A percentile compares a stretch with the other conserved stretches of the same genome.
phyloP scores from a whole-genome alignment of 305 asterid species.

The Fraxinus xanthoxyloides region DNA sequence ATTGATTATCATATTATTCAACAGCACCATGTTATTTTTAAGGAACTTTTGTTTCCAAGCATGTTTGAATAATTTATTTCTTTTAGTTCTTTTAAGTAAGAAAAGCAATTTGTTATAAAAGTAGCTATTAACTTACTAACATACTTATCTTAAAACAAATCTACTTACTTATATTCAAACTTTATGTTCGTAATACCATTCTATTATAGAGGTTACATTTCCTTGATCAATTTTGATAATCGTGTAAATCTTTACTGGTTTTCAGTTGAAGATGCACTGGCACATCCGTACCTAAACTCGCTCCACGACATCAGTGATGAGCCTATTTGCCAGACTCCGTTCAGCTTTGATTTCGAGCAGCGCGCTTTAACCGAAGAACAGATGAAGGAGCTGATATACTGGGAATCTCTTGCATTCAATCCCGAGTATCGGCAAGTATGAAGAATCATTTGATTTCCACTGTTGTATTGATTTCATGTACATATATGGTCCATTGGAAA shows the following conservation, averaged over 20 bases:
- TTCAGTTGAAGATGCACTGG: not conserved
- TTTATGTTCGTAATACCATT: not conserved
- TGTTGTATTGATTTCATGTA: slow-evolving; percentile 33
- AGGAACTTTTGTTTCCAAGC: not conserved
- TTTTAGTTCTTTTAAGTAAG: no score
- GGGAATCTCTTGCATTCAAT: slow-evolving; percentile 82
- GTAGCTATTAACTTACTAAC: not conserved
- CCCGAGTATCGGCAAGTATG: slow-evolving; percentile 76
- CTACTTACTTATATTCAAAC: not conserved
- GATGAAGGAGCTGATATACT: slow-evolving; percentile 91
- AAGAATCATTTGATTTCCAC: slow-evolving; percentile 16
- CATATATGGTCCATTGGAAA: slow-evolving; percentile 35
- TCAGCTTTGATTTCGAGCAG: slow-evolving; percentile 83
- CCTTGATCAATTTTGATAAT: not conserved
- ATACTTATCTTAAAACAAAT: not conserved
- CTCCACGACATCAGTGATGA: not conserved
- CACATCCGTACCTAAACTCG: not conserved
- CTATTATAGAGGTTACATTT: not conserved
- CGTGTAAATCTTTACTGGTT: not conserved
- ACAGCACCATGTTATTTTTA: not conserved
- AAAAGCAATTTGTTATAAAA: not conserved
- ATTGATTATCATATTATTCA: not conserved
- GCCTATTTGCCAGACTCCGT: not conserved
- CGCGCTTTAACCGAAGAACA: slow-evolving; percentile 88
- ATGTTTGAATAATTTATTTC: not conserved